Evolutionary conservation across 768 basidiomycete species (phyloP).

Genomic region (Fomitopsis pulvina): DNA sequence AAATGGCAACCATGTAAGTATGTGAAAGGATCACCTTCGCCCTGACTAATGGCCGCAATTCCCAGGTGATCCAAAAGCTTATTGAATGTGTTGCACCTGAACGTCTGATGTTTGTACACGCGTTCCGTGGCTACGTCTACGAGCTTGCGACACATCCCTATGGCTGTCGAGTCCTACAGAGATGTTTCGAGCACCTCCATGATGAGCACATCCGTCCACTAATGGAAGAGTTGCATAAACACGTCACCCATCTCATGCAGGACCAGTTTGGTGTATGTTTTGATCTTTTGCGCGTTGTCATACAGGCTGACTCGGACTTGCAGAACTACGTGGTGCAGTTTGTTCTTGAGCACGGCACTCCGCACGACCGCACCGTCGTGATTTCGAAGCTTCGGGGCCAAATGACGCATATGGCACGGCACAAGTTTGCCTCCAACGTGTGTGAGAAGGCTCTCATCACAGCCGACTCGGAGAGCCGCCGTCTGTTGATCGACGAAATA

Average conservation of each 20-base stretch:
- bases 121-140: constrained; percentile 72
- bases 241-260: constrained; percentile 68
- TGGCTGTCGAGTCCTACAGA: constrained; percentile 91
- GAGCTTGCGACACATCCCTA: constrained; percentile 85
- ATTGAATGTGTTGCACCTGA: constrained; percentile 77
- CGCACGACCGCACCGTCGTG: constrained; percentile 60
- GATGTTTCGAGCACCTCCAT: constrained; percentile 83
- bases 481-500: constrained; percentile 74
- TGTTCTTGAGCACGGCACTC: constrained; percentile 74
- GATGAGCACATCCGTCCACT: constrained; percentile 60
- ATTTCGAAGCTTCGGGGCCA: constrained; percentile 68
- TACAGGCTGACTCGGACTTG: constrained; percentile 8
- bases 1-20: constrained; percentile 87
- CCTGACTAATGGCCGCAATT: constrained; percentile 5
- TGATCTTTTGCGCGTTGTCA: constrained; percentile 3
- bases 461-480: constrained; percentile 58
- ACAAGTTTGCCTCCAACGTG: constrained; percentile 95
- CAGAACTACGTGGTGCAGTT: constrained; percentile 97
- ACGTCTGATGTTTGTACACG: constrained; percentile 64
- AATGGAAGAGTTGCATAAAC: constrained; percentile 76
- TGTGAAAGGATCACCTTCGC: background rate
- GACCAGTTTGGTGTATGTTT: constrained; percentile 82
- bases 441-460: constrained; percentile 83
- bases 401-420: constrained; percentile 72
- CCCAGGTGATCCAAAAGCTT: constrained; percentile 81